Evolutionary conservation across 371 early-diverging fungal species (phyloP), one percentile per base, ranked within the genome.

Genomic region (Haplosporangium sp.): DNA sequence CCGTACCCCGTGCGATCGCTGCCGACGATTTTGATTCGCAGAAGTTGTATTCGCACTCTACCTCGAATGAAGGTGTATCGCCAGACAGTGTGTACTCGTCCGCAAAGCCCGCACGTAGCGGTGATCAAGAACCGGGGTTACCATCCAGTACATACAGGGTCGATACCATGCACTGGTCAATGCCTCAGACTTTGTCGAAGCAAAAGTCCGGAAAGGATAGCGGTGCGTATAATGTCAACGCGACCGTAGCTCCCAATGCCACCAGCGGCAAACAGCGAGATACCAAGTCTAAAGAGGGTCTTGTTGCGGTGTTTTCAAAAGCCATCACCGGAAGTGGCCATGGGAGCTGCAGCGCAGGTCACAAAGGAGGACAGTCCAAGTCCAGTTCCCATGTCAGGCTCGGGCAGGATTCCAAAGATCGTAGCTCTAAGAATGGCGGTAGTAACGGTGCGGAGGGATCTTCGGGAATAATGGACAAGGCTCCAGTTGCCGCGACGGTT

Each of bases 301-400:
- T 72, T 21, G 46, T 56, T 7, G 21, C 72, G 1, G 62, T 40
- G 11, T 65, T 72, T 37, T 64, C 71, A 2, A 72, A 61, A 23
- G 61, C 65, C 0, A 23, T 65, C 29, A 47, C 38, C 20, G 59
- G 67, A n/a, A 40, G 41, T 21, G 41, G n/a, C 7, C 38, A 11
- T 16, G 20, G 38, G 13, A 12, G 45, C 20, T 23, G 20, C 42
- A 55, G 48, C 12, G 53, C 54, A 14, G 41, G 45, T 9, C 48
- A 50, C 42, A 20, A 46, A 13, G 41, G 58, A 41, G 7, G 18
- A 2, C 13, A 42, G 6, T 52, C 38, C 11, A 36, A 13, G 38
- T 2, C n/a, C 43, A 14, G 38, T 6, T 45, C 46, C 13, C 48
- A 57, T 0, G 6, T 8, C 45, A 48, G 58, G 3, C 14, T 29